phyloP scores from a whole-genome alignment of 805 yeast genomes.

The Metschnikowia baotianmanensis region DNA sequence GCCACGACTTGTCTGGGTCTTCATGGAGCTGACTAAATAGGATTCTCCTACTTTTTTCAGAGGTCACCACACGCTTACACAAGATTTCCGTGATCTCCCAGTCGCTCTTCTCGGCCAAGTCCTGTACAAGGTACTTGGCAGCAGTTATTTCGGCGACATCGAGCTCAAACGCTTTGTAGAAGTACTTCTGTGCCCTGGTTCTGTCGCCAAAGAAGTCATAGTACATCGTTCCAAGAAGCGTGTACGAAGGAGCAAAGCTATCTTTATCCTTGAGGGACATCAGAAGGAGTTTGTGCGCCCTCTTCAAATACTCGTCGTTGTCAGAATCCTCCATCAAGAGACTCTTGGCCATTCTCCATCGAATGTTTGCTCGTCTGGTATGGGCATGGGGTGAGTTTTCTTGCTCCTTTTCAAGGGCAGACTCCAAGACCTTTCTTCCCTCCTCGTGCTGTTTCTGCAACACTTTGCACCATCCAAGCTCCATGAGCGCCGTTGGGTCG shows the following conservation, averaged over 20 bases:
- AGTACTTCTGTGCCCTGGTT: constrained; percentile 78
- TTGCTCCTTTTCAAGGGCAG: constrained; percentile 40
- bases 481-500: constrained; percentile 59
- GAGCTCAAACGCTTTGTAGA: constrained; percentile 83
- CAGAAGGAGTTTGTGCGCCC: constrained; percentile 58
- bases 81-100: constrained; percentile 85
- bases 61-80: constrained; percentile 60
- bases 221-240: constrained; percentile 78
- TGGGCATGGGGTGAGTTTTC: constrained; percentile 53
- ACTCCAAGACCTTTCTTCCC: constrained; percentile 53
- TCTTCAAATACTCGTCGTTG: constrained; percentile 27
- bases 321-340: constrained; percentile 36
- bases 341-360: constrained; percentile 76
- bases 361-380: constrained; percentile 55
- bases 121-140: constrained; percentile 67
- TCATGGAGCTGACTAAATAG: constrained; percentile 32
- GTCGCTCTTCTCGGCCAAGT: constrained; percentile 63
- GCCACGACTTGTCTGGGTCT: constrained; percentile 63
- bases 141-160: constrained; percentile 75
- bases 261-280: constrained; percentile 62
- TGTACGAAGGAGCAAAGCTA: constrained; percentile 73
- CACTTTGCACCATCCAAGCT: constrained; percentile 76
- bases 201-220: constrained; percentile 54
- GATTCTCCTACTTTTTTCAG: constrained; percentile 57
- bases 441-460: constrained; percentile 45